Conservation (phyloP, 2,329 filamentous ascomycete genomes). For the Amesomyces nigricolor region DNA sequence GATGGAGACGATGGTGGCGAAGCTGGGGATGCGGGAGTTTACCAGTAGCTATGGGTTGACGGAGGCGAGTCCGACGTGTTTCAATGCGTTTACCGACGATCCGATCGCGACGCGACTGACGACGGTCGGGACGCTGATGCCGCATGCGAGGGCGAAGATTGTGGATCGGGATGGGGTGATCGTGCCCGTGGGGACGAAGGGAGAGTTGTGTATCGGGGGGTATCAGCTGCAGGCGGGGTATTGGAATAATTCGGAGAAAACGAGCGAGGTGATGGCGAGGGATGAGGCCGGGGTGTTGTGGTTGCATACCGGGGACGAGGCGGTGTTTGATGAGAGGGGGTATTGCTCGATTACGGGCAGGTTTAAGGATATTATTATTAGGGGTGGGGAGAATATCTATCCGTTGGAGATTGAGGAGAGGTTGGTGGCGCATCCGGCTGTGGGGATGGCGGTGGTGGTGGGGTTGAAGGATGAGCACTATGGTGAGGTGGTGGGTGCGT, state of each 20-base stretch:
- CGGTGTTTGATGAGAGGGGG: slow-evolving; percentile 61
- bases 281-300: slow-evolving; percentile 53
- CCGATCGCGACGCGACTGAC: slow-evolving; percentile 59
- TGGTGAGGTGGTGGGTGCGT: slow-evolving; percentile 66
- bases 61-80: slow-evolving; percentile 73
- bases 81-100: slow-evolving; percentile 73
- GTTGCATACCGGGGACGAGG: slow-evolving; percentile 63
- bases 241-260: slow-evolving; percentile 69
- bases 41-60: slow-evolving; percentile 67
- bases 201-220: slow-evolving; percentile 72
- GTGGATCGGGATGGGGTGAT: slow-evolving; percentile 61
- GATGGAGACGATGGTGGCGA: slow-evolving; percentile 65
- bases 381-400: slow-evolving; percentile 69
- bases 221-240: slow-evolving; percentile 67
- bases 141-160: slow-evolving; percentile 72
- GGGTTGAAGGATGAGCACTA: slow-evolving; percentile 66
- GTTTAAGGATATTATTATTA: slow-evolving; percentile 76
- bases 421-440: slow-evolving; percentile 56
- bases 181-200: slow-evolving; percentile 61
- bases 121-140: slow-evolving; percentile 71
- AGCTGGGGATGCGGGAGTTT: slow-evolving; percentile 71
- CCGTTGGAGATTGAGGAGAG: slow-evolving; percentile 72
- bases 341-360: slow-evolving; percentile 69
- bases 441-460: slow-evolving; percentile 62
- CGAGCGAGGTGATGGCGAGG: slow-evolving; percentile 52